Conservation (phyloP, 2,329 filamentous ascomycete genomes). For the Fusarium chlamydosporum region DNA sequence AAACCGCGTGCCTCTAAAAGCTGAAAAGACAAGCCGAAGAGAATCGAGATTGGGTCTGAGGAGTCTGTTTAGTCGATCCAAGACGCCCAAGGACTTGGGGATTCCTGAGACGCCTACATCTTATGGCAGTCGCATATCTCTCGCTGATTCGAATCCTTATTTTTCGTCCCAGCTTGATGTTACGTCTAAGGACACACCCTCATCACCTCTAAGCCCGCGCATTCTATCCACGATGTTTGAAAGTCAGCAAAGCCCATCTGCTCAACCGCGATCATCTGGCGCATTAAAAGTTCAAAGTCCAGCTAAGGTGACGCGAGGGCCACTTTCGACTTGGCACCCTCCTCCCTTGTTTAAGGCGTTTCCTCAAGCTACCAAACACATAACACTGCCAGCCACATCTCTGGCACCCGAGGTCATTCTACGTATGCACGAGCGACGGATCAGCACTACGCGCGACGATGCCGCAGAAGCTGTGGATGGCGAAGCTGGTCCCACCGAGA, state of each 20-base stretch:
- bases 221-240: constrained; percentile 50
- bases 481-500: constrained; percentile 51
- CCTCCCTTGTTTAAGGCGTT: constrained; percentile 90
- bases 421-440: constrained; percentile 69
- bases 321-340: constrained; percentile 70
- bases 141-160: constrained; percentile 63
- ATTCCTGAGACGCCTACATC: constrained; percentile 52
- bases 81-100: constrained; percentile 55
- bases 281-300: constrained; percentile 36
- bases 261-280: constrained; percentile 23
- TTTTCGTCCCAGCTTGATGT: constrained; percentile 56
- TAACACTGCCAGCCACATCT: constrained; percentile 75
- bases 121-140: constrained; percentile 61
- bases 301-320: constrained; percentile 49
- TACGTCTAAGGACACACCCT: constrained; percentile 56
- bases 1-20: constrained; percentile 60
- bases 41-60: constrained; percentile 68
- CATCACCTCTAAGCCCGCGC: constrained; percentile 45
- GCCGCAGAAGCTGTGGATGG: constrained; percentile 25
- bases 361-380: constrained; percentile 84
- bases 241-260: constrained; percentile 30
- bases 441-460: constrained; percentile 44
- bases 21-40: constrained; percentile 60
- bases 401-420: constrained; percentile 78
- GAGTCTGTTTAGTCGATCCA: constrained; percentile 66